These are phyloP conservation scores for Hyphopichia khmerensis DNA, from an alignment of 1,139 yeast species.

Conservation along the genomic window DNA sequence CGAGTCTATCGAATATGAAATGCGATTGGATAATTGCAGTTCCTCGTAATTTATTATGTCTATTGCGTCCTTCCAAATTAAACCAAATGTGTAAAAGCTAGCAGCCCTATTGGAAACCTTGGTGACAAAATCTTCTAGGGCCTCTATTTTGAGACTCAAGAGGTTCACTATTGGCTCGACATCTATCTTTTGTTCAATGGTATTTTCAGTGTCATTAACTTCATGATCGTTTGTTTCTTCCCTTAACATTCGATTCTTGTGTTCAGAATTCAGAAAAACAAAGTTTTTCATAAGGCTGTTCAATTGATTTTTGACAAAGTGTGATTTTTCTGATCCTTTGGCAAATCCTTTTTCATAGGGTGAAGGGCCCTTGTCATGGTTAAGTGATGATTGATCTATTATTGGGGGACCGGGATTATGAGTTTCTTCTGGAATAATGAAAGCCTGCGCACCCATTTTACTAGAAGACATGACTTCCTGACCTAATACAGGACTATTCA, in stretches of 20 bases:
- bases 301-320: slow-evolving; percentile 20
- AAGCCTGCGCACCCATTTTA: slow-evolving; percentile 2
- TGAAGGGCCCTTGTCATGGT: slow-evolving; percentile 27
- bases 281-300: slow-evolving; percentile 5
- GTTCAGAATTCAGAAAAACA: slow-evolving; percentile 5
- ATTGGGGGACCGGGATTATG: not conserved
- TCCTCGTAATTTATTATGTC: slow-evolving; percentile 30
- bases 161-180: slow-evolving; percentile 32
- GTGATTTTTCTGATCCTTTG: slow-evolving; percentile 32
- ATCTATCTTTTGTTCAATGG: slow-evolving; percentile 32
- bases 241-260: slow-evolving; percentile 4
- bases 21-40: slow-evolving; percentile 17
- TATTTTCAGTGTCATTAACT: slow-evolving; percentile 36
- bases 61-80: slow-evolving; percentile 40
- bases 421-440: not conserved
- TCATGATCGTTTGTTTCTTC: not conserved
- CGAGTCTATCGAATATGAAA: slow-evolving; percentile 13
- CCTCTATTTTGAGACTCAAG: slow-evolving; percentile 29
- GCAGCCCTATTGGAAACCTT: slow-evolving; percentile 28
- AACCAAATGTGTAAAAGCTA: slow-evolving; percentile 26
- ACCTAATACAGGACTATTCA: not conserved
- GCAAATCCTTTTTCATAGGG: slow-evolving; percentile 38
- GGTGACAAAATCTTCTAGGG: slow-evolving; percentile 24
- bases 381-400: slow-evolving; percentile 6
- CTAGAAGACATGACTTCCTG: not conserved